Evolutionary conservation across 352 stramenopile species (phyloP).

Genomic region (Phytophthora lateralis): DNA sequence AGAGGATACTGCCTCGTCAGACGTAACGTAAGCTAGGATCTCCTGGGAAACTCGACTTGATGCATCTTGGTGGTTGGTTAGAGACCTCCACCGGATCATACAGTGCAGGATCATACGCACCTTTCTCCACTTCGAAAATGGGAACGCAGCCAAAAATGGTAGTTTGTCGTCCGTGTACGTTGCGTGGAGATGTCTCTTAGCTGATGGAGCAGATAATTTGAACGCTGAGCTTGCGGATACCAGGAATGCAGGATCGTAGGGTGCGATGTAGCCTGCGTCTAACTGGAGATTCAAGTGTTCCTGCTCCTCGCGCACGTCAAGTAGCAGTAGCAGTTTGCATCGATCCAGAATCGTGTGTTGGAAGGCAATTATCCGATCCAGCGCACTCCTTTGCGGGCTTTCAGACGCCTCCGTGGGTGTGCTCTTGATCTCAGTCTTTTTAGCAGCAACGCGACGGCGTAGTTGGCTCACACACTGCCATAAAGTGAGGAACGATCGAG

Average conservation of each 20-base stretch:
- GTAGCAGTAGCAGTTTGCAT: constrained; percentile 46
- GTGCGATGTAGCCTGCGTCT: constrained; percentile 41
- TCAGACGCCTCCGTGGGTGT: neutral
- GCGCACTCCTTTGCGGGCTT: neutral
- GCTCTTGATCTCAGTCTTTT: constrained; percentile 57
- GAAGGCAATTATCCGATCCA: constrained; percentile 25
- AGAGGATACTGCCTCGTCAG: constrained; percentile 37
- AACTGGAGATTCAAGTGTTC: constrained; percentile 34
- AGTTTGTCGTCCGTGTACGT: constrained; percentile 35
- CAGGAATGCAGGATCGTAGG: constrained; percentile 38
- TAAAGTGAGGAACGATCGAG: constrained; percentile 33
- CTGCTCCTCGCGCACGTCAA: constrained; percentile 38
- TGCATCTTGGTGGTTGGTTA: neutral
- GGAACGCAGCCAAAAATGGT: constrained; percentile 48
- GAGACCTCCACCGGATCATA: constrained; percentile 44
- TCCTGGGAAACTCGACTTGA: constrained; percentile 24
- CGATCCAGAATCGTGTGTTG: constrained; percentile 46
- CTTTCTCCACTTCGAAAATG: constrained; percentile 52
- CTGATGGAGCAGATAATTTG: constrained; percentile 13
- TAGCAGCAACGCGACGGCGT: constrained; percentile 39
- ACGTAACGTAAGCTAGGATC: constrained; percentile 40
- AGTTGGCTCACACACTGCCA: constrained; percentile 69
- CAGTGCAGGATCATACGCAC: constrained; percentile 51
- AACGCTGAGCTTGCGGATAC: constrained; percentile 21
- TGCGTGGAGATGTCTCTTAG: constrained; percentile 34